These are phyloP conservation scores for Ophiostoma pallidulum DNA, from an alignment of 2,329 filamentous ascomycete species.

Conservation along the genomic window DNA sequence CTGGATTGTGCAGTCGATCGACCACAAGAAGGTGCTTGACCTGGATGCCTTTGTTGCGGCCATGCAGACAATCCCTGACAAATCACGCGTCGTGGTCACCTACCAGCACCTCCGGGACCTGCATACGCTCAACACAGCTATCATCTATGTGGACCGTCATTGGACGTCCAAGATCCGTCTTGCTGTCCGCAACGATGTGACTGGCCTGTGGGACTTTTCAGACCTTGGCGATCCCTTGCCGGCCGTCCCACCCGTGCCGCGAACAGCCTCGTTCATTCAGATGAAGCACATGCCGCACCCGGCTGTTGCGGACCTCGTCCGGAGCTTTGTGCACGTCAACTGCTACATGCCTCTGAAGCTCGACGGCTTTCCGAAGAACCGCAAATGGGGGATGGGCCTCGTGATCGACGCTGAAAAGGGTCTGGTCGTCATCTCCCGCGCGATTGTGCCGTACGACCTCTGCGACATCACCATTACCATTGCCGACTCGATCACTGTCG, in stretches of 20 bases:
- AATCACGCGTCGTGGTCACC: constrained; percentile 78
- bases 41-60: constrained; percentile 84
- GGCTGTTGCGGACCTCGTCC: constrained; percentile 84
- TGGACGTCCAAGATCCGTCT: constrained; percentile 94
- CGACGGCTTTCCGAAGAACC: constrained; percentile 91
- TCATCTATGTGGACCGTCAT: constrained; percentile 87
- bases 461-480: constrained; percentile 96
- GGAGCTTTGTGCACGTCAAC: constrained; percentile 87
- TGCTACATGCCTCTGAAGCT: constrained; percentile 93
- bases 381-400: constrained; percentile 89
- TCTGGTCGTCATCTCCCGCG: constrained; percentile 84
- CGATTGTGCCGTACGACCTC: constrained; percentile 90
- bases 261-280: constrained; percentile 83
- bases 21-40: constrained; percentile 84
- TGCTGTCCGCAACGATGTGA: constrained; percentile 79
- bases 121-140: constrained; percentile 86
- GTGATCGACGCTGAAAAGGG: constrained; percentile 98
- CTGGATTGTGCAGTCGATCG: constrained; percentile 87
- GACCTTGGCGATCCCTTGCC: constrained; percentile 76
- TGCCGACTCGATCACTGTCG: constrained; percentile 89
- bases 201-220: constrained; percentile 89
- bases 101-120: constrained; percentile 94
- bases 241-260: constrained; percentile 58
- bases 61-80: constrained; percentile 76
- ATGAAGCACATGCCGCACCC: constrained; percentile 81